Base-by-base conservation (phyloP, 2,329 filamentous ascomycete species). In the Venturia effusa region DNA sequence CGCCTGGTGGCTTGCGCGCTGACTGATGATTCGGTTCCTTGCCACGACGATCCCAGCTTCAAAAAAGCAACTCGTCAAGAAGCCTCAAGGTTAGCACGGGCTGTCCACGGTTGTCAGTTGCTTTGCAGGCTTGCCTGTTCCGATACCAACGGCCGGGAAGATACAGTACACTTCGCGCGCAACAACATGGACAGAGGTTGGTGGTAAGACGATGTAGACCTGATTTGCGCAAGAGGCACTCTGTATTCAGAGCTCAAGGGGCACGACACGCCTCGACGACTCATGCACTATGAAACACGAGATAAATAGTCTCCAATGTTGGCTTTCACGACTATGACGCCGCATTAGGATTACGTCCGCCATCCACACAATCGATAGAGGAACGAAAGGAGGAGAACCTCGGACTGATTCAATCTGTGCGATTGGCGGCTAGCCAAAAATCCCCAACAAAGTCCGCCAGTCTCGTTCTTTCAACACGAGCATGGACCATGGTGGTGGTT, bases 91-190 rank as follows among this genome's bases (percentile, higher is more conserved):
- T 34, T 19, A 24, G 39, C 39, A 34, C 43, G 60, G 60, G 60
- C 37, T 22, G 30, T n/a, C n/a, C 37, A 45, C 41, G 60, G 60
- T 51, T 32, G 40, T 48, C 39, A 13, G 19, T 24, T 61, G 59
- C 19, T 51, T 51, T 51, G 51, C 27, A 10, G 51, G 27, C 41
- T 27, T 62, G 60, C 24, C 39, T 51, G 30, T 62, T n/a, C 22
- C 60, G 60, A 62, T 62, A 62, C 11, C 60, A 62, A 62, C 60
- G 60, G 60, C 60, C 60, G 60, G 60, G 41, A 32, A 37, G 41
- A 62, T 62, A 62, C 41, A 45, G 51, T 62, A 62, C 41, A 45
- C 60, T 48, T 27, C 24, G 24, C 27, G 19, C 37, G 39, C 39
- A 30, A 41, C 32, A 45, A 61, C n/a, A 45, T 48, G 7, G 60